phyloP scores from a whole-genome alignment of 768 basidiomycete genomes.

The Lactifluus subvellereus region DNA sequence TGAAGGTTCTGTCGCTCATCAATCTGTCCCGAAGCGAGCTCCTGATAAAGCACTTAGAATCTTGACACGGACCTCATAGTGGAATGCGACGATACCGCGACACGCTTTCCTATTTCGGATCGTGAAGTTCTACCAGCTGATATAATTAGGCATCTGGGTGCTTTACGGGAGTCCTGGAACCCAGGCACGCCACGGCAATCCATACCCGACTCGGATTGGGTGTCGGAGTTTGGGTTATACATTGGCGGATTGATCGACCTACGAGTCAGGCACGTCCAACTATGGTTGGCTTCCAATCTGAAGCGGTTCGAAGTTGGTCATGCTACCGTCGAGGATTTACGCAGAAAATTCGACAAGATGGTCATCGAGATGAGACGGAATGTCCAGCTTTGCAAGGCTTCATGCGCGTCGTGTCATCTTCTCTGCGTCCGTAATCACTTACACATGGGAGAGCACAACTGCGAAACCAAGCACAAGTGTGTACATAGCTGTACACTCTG shows the following conservation, averaged over 20 bases:
- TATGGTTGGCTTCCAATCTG: conserved; percentile 49
- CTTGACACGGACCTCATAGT: conserved; percentile 45
- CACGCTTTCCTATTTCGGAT: conserved; percentile 34
- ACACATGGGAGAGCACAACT: conserved; percentile 46
- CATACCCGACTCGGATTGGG: conserved; percentile 40
- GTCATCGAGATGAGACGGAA: conserved; percentile 42
- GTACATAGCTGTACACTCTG: conserved; percentile 39
- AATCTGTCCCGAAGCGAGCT: accelerated
- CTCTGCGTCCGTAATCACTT: conserved; percentile 41
- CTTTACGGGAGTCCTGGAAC: conserved; percentile 31
- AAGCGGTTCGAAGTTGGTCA: conserved; percentile 41
- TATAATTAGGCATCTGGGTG: conserved; percentile 28
- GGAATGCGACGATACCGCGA: conserved; percentile 34
- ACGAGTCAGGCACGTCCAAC: conserved; percentile 44
- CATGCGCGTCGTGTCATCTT: conserved; percentile 45
- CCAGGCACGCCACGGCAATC: conserved; percentile 32
- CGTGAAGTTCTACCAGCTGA: conserved; percentile 21
- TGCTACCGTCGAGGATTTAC: conserved; percentile 42
- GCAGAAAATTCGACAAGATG: conserved; percentile 38
- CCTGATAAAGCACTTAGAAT: conserved; percentile 34
- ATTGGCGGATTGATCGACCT: conserved; percentile 37
- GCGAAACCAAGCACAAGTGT: conserved; percentile 47
- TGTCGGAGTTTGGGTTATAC: conserved; percentile 33
- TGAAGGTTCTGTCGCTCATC: conserved; percentile 38
- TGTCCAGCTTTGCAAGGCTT: conserved; percentile 44